Percentiles rank a stretch among this genome's conserved stretches.
These are phyloP conservation scores for Russula virescens DNA, from an alignment of 768 basidiomycete genomes.

Conservation along the genomic window DNA sequence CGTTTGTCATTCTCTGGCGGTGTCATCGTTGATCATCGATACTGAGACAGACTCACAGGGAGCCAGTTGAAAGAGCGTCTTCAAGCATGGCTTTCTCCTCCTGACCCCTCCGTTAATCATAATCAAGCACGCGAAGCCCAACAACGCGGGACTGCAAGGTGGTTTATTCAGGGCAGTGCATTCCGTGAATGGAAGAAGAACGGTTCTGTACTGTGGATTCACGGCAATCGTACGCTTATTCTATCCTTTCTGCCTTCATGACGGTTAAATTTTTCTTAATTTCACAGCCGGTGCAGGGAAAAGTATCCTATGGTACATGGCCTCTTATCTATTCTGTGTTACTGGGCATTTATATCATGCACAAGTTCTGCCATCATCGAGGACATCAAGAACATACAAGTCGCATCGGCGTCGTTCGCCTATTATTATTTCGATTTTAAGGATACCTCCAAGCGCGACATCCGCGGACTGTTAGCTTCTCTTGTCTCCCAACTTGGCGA, in stretches of 20 bases:
- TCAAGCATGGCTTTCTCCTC: too few species aligned
- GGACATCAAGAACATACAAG: not conserved
- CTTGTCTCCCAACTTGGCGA: not conserved
- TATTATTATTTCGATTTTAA: slow-evolving; percentile 7
- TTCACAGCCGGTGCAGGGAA: not conserved
- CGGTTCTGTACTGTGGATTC: not conserved
- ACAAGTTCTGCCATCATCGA: not conserved
- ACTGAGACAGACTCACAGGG: not conserved
- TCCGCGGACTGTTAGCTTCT: not conserved
- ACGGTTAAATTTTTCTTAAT: not conserved
- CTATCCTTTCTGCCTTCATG: not conserved
- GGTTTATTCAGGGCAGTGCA: not conserved
- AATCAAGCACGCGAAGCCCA: not conserved
- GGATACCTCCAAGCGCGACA: not conserved
- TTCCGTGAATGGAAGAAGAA: not conserved
- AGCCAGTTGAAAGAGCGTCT: not conserved
- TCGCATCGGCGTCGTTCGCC: not conserved
- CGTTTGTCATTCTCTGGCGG: too few species aligned
- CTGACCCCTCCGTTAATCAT: not conserved
- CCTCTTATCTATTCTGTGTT: not conserved
- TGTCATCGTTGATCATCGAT: not conserved
- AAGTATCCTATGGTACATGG: not conserved
- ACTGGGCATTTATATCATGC: not conserved
- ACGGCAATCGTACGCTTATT: not conserved
- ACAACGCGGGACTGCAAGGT: not conserved